Percentiles rank a stretch among this genome's conserved stretches.
Conservation (phyloP, 2,329 filamentous ascomycete genomes). For the Venturia pyrina region DNA sequence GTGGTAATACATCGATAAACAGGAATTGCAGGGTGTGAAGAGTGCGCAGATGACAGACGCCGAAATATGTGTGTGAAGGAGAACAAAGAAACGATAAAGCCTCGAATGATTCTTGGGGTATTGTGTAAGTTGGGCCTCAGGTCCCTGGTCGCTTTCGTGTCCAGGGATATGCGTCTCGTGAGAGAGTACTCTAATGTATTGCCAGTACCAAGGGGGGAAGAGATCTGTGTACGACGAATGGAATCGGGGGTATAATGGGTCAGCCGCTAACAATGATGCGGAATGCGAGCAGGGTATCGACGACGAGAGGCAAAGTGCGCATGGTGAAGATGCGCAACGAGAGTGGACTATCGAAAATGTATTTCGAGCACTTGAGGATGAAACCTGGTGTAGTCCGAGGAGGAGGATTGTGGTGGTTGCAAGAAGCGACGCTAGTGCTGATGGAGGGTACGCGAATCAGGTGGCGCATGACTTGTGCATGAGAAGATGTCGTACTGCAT, state of each 20-base stretch:
- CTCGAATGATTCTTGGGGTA: background rate
- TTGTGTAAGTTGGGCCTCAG: background rate
- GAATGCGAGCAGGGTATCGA: slow-evolving; percentile 2
- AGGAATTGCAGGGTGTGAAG: background rate
- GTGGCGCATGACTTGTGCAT: slow-evolving; percentile 8
- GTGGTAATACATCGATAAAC: slow-evolving; percentile 4
- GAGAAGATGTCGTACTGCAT: background rate
- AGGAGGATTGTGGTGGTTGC: slow-evolving; percentile 3
- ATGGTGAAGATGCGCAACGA: background rate
- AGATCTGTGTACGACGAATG: background rate
- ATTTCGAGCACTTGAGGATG: background rate
- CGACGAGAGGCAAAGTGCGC: background rate
- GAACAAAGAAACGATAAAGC: slow-evolving; percentile 1
- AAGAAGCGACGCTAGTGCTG: slow-evolving; percentile 1
- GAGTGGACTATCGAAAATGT: background rate
- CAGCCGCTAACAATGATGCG: background rate
- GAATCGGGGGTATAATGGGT: slow-evolving; percentile 6
- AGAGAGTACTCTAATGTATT: background rate
- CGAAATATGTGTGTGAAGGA: background rate
- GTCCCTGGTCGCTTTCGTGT: background rate
- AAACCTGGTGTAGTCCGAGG: background rate
- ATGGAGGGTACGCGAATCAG: background rate
- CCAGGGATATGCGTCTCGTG: slow-evolving; percentile 4
- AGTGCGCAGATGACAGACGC: background rate
- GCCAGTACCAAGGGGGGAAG: slow-evolving; percentile 3